A percentile compares a stretch with the other conserved stretches of the same genome.
These are phyloP conservation scores for Botryotinia calthae DNA, from an alignment of 2,329 filamentous ascomycete species.

Conservation along the genomic window DNA sequence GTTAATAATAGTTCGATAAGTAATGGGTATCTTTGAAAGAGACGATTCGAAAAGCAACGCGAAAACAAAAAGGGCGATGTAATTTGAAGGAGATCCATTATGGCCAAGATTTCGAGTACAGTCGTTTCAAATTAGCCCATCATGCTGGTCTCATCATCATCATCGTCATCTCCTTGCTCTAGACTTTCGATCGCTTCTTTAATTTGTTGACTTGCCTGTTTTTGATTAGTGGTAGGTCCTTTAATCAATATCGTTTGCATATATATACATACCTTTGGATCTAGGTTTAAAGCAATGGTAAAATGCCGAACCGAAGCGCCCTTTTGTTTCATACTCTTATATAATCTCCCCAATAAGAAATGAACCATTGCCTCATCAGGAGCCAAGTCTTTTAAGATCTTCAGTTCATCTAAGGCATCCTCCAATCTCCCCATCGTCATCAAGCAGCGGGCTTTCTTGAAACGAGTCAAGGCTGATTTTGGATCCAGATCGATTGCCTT, in stretches of 20 bases:
- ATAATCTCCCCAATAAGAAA: conserved; percentile 85
- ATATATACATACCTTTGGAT: conserved; percentile 82
- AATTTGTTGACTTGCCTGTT: conserved; percentile 83
- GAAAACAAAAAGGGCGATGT: background rate
- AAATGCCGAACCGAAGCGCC: conserved; percentile 87
- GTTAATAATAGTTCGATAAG: conserved; percentile 13
- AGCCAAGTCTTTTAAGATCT: conserved; percentile 84
- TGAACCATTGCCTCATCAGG: conserved; percentile 96
- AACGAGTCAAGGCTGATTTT: conserved; percentile 76
- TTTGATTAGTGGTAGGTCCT: conserved; percentile 21
- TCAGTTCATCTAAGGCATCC: conserved; percentile 75
- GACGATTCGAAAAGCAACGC: background rate
- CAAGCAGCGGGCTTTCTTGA: conserved; percentile 87
- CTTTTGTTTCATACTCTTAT: conserved; percentile 69
- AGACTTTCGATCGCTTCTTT: conserved; percentile 95
- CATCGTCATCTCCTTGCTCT: conserved; percentile 46
- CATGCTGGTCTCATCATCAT: conserved; percentile 56
- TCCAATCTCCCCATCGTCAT: conserved; percentile 71
- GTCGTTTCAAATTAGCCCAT: conserved; percentile 40
- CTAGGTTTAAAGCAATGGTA: conserved; percentile 89
- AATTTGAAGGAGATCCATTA: background rate
- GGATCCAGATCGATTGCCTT: conserved; percentile 81
- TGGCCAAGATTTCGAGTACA: background rate
- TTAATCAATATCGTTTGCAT: conserved; percentile 34
- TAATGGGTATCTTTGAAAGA: conserved; percentile 10